A percentile compares a stretch with the other conserved stretches of the same genome.
These are phyloP conservation scores for barrel medic (Medicago truncatula) DNA, from an alignment of 306 rosid species.

Conservation along the genomic window MtrunA17r5.0-ANR NC_053044.1:13408001-13408500, in stretches of 20 bases:
- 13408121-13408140: slow-evolving; percentile 92
- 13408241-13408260: slow-evolving; percentile 45
- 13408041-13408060: slow-evolving; percentile 77
- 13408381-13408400: slow-evolving; percentile 41
- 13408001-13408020: slow-evolving; percentile 83
- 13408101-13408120: slow-evolving; percentile 93
- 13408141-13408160: slow-evolving; percentile 82
- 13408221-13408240: slow-evolving; percentile 47
- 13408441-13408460: slow-evolving; percentile 42
- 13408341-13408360: slow-evolving; percentile 29
- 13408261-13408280: slow-evolving; percentile 56
- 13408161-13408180: slow-evolving; percentile 65
- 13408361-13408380: slow-evolving; percentile 40
- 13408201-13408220: slow-evolving; percentile 29
- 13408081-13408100: slow-evolving; percentile 89
- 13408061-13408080: slow-evolving; percentile 76
- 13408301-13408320: slow-evolving; percentile 48
- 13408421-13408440: slow-evolving; percentile 49
- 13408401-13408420: slow-evolving; percentile 51
- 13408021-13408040: slow-evolving; percentile 83
- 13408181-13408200: slow-evolving; percentile 33
- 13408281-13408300: neutral
- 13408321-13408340: slow-evolving; percentile 43
- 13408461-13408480: slow-evolving; percentile 16
- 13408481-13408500: neutral